A percentile compares a stretch with the other conserved stretches of the same genome.
These are phyloP conservation scores for Aspergillus steynii DNA, from an alignment of 495 filamentous ascomycete genomes.

Conservation along the genomic window DNA sequence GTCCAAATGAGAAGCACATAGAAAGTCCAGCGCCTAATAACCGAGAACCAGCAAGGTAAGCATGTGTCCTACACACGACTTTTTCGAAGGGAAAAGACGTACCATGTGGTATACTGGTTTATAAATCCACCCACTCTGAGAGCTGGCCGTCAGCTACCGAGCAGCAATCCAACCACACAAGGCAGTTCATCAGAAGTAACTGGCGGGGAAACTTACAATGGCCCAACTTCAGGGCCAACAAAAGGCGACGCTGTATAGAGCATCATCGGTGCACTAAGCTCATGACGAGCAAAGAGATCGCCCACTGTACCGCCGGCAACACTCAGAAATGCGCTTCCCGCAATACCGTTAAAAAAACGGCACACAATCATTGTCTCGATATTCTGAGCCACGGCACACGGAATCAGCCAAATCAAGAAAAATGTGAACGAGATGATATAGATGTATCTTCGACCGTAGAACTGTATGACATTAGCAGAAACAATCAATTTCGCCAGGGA, in stretches of 20 bases:
- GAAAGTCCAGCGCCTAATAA: constrained; percentile 75
- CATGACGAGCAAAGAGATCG: constrained; percentile 76
- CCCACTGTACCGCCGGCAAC: constrained; percentile 92
- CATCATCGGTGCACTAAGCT: constrained; percentile 78
- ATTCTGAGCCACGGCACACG: constrained; percentile 83
- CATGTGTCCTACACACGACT: not conserved
- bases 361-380: constrained; percentile 78
- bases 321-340: constrained; percentile 84
- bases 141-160: constrained; percentile 13
- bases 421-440: constrained; percentile 76
- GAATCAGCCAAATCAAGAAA: constrained; percentile 85
- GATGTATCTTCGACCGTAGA: constrained; percentile 84
- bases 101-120: constrained; percentile 75
- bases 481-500: not conserved
- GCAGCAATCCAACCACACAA: not conserved
- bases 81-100: constrained; percentile 10
- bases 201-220: constrained; percentile 47
- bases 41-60: constrained; percentile 13
- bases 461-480: constrained; percentile 55
- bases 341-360: constrained; percentile 82
- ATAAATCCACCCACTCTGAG: constrained; percentile 66
- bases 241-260: constrained; percentile 79
- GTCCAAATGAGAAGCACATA: constrained; percentile 87
- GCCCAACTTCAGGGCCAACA: constrained; percentile 58
- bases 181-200: constrained; percentile 41